Evolutionary conservation across 495 filamentous ascomycete genomes (phyloP).

Genomic region (Hypomontagnella submonticulosa): DNA sequence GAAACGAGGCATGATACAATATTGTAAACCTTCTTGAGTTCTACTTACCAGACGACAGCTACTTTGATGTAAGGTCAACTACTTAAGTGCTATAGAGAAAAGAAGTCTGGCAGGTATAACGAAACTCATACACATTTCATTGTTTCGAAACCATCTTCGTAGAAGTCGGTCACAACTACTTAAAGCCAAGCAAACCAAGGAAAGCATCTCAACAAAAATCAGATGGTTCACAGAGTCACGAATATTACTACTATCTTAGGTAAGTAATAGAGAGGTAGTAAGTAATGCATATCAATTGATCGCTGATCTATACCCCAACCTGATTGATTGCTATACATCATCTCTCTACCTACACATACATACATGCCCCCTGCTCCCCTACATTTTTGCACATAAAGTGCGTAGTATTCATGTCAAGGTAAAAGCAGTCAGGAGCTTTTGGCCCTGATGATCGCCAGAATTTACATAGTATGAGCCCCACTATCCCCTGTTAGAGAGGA

Average conservation of each 20-base stretch:
- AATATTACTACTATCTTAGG: slow-evolving; percentile 14
- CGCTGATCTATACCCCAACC: slow-evolving; percentile 23
- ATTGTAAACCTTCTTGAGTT: slow-evolving; percentile 13
- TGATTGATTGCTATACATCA: neutral
- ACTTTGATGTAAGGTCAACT: neutral
- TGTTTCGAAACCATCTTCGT: slow-evolving; percentile 17
- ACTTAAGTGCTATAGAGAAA: too few relatives aligned
- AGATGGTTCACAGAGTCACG: neutral
- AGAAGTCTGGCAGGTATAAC: slow-evolving; percentile 9
- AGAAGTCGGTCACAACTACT: neutral
- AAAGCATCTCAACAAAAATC: slow-evolving; percentile 33
- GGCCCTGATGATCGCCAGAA: neutral
- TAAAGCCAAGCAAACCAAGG: neutral
- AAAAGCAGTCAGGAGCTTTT: slow-evolving; percentile 1
- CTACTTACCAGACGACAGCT: neutral
- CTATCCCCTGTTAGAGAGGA: slow-evolving; percentile 26
- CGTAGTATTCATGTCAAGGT: neutral
- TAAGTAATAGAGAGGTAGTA: slow-evolving; percentile 5
- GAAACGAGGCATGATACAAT: slow-evolving; percentile 17
- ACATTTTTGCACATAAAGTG: too few relatives aligned
- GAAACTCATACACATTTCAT: slow-evolving; percentile 2
- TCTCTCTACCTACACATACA: too few relatives aligned
- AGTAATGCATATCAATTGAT: slow-evolving; percentile 27
- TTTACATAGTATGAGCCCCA: slow-evolving; percentile 5
- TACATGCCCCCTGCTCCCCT: too few relatives aligned